Conservation (phyloP, 257 asterid species). For the Agastache rugosa region DNA sequence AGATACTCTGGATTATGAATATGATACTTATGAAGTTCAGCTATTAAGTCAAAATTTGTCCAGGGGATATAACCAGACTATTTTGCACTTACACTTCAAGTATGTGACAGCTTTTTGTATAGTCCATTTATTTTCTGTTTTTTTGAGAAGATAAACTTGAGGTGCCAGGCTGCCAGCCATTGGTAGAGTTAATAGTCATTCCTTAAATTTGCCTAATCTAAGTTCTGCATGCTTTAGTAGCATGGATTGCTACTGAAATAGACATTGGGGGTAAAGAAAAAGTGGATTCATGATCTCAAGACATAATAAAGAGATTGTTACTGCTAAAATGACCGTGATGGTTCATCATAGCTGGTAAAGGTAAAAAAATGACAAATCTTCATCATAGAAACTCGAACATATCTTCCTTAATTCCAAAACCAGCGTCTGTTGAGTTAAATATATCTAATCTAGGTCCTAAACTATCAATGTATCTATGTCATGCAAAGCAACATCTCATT, state of each 20-base stretch:
- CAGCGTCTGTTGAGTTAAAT: not conserved
- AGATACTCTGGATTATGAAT: constrained; percentile 12
- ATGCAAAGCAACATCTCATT: constrained; percentile 17
- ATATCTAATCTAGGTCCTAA: constrained; percentile 11
- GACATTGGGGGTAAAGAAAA: not conserved
- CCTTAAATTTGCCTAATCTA: not conserved
- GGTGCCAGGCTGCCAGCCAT: constrained; percentile 12
- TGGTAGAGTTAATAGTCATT: not conserved
- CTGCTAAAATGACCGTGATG: not conserved
- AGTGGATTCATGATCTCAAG: not conserved
- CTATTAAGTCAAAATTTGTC: constrained; percentile 8
- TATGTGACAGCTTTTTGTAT: not conserved
- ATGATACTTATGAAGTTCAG: constrained; percentile 7
- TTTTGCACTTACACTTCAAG: constrained; percentile 1
- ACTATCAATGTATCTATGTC: constrained; percentile 10
- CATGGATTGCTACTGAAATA: not conserved
- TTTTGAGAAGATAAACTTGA: not conserved
- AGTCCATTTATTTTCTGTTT: not conserved
- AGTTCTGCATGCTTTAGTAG: not conserved
- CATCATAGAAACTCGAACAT: not conserved
- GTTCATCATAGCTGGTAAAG: not conserved
- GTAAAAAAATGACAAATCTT: not conserved
- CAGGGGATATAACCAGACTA: constrained; percentile 13
- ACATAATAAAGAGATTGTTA: not conserved
- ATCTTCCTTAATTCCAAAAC: not conserved